Evolutionary conservation across 139 green algal species (phyloP).

Genomic region (Desmodesmus armatus): DNA sequence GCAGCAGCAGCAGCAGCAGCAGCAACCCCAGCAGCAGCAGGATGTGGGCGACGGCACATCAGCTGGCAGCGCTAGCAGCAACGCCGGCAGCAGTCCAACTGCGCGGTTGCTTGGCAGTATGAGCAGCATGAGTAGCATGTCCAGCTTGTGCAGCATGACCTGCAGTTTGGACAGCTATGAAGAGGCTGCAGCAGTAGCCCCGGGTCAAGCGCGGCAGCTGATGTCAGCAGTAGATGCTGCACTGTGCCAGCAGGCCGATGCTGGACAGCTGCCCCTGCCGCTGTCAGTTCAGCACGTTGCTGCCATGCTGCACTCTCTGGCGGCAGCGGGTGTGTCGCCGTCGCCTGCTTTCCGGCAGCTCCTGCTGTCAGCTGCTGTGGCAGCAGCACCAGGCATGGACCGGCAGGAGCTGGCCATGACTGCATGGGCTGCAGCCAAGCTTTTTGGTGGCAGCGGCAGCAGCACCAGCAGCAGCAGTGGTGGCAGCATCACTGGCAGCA

Average conservation of each 20-base stretch:
- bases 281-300: neutral
- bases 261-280: no score
- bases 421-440: conserved; percentile 31
- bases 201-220: neutral
- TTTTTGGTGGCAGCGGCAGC: neutral
- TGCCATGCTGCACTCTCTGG: neutral
- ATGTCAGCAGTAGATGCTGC: neutral
- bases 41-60: neutral
- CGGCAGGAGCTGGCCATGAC: conserved; percentile 35
- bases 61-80: neutral
- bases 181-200: no score
- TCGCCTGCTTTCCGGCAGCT: neutral
- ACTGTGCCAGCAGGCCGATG: neutral
- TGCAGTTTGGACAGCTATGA: neutral
- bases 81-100: conserved; percentile 14
- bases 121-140: conserved; percentile 14
- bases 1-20: conserved; percentile 11
- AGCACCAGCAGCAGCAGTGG: neutral
- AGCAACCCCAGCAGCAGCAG: neutral
- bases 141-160: conserved; percentile 3
- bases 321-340: neutral
- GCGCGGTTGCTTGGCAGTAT: neutral
- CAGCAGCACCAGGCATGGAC: neutral
- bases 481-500: no score
- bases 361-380: neutral